phyloP scores from a whole-genome alignment of 2,329 filamentous ascomycete species.

The Fusarium luffae region DNA sequence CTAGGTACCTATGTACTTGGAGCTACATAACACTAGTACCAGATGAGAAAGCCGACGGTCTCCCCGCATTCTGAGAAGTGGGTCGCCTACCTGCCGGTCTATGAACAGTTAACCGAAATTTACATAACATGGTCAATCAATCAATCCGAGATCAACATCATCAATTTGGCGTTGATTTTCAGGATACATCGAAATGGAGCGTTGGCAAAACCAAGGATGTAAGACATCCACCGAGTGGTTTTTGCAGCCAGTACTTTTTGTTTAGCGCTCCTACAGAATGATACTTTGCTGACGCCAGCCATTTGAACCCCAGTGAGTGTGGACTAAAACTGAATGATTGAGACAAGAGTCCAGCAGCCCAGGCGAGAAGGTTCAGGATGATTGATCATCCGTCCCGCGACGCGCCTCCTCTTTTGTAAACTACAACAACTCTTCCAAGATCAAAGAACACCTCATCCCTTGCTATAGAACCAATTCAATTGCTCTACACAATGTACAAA shows the following conservation, averaged over 20 bases:
- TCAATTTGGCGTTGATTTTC: not conserved
- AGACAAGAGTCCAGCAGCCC: too few relatives aligned
- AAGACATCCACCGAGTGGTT: too few relatives aligned
- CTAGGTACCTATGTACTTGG: not conserved
- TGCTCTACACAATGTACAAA: too few relatives aligned
- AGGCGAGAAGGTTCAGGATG: too few relatives aligned
- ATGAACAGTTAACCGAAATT: not conserved
- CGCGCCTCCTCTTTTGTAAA: too few relatives aligned
- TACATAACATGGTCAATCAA: not conserved
- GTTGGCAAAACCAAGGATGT: too few relatives aligned
- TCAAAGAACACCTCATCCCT: too few relatives aligned
- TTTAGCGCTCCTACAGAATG: not conserved
- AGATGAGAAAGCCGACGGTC: not conserved
- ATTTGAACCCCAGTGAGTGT: too few relatives aligned
- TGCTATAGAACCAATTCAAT: too few relatives aligned
- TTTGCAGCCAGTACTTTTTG: not conserved
- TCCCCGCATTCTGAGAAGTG: not conserved
- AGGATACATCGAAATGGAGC: not conserved
- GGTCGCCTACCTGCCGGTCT: not conserved
- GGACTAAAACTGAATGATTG: too few relatives aligned
- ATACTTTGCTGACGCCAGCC: conserved; percentile 2
- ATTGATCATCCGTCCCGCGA: too few relatives aligned
- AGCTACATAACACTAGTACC: not conserved
- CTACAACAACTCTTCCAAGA: too few relatives aligned
- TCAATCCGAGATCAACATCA: not conserved